Conservation (phyloP, 768 basidiomycete genomes). For the Dendrothele bispora region DNA sequence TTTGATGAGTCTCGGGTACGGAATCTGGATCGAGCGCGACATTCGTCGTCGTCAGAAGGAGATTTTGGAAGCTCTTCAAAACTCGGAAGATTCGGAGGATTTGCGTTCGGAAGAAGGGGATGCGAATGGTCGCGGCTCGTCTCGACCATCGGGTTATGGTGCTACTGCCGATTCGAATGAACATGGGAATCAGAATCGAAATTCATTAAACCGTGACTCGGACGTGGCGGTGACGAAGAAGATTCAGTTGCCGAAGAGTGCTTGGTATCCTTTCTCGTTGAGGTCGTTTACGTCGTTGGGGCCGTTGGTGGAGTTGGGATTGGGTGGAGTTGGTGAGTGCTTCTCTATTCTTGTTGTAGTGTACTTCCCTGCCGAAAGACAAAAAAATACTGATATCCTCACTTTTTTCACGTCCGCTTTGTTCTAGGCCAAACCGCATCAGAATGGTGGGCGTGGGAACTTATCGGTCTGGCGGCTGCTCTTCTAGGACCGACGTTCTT, state of each 20-base stretch:
- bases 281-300: no score
- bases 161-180: no score
- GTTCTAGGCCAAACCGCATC: conserved; percentile 68
- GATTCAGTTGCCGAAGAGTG: not conserved
- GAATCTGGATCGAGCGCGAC: conserved; percentile 1
- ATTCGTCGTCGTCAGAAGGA: not conserved
- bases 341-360: not conserved
- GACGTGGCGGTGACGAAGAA: no score
- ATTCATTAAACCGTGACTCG: no score
- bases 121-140: no score
- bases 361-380: no score
- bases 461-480: conserved; percentile 59
- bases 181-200: no score
- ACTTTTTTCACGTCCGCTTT: not conserved
- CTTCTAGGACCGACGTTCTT: conserved; percentile 75
- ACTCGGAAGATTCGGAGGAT: not conserved
- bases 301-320: no score
- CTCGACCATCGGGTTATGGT: no score
- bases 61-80: conserved; percentile 1
- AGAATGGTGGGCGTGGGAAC: conserved; percentile 99
- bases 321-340: conserved; percentile 72
- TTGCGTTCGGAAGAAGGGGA: no score
- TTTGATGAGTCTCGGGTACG: conserved; percentile 15
- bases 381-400: no score
- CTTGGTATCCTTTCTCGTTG: no score